Evolutionary conservation across 495 filamentous ascomycete species (phyloP), one percentile per base, ranked within the genome.

Genomic region (Penicillium turbatum): DNA sequence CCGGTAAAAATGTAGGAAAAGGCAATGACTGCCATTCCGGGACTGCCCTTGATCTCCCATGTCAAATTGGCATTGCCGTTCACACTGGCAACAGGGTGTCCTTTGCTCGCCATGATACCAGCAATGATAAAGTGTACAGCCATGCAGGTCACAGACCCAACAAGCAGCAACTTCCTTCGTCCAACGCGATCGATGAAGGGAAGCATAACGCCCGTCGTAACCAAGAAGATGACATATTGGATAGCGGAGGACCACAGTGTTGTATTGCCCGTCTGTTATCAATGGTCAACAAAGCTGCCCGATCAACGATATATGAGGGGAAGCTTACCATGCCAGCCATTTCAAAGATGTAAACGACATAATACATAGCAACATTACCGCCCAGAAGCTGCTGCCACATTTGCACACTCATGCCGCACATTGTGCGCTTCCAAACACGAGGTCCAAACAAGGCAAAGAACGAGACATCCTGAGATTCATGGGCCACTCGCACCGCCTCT

Each of bases 1-100:
- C 85, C 86, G 43, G 89, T 83, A 54, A 92, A 88, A 7, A 92
- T 80, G 59, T 90, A 93, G 0, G 82, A 88, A 49, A 83, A 86
- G 0, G 86, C 87, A 62, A 92, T 88, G 26, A 91, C 82, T 15
- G 81, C 83, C 63, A 86, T 85, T 8, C 85, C 83, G 0, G 86
- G 70, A 2, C 70, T 59, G 15, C 86, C 86, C 1, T 71, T 70
- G 35, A 89, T 83, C 36, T 72, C 57, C 62, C 87, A 82, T 30
- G 79, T 77, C 36, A 92, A 78, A 63, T 89, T 91, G 30, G 67
- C 67, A 64, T 90, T 89, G 32, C 80, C 80, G 30, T 74, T 77
- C 0, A 90, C 80, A 15, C 77, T 74, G n/a, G 75, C 72, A 6
- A 86, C 80, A 4, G 76, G 62, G 35, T 73, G 61, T 15, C 83